Conservation (phyloP, 176 grass and related monocot genomes). For the Eleusine coracana region DNA sequence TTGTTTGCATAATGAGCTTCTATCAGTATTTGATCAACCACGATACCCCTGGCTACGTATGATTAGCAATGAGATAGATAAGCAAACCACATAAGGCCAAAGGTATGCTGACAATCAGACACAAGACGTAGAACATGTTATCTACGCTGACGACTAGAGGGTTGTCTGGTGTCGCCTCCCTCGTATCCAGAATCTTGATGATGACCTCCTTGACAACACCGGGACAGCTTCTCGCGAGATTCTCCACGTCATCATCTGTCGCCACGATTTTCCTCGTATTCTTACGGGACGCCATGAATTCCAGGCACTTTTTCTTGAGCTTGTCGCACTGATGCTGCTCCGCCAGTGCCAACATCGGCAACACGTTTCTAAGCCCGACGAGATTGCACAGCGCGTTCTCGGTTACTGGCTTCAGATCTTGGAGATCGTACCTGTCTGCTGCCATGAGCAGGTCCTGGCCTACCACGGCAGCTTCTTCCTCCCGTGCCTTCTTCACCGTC, state of each 20-base stretch:
- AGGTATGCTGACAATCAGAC: neutral
- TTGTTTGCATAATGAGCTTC: no score
- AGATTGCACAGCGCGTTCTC: neutral
- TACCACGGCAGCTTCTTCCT: neutral
- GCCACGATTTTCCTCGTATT: neutral
- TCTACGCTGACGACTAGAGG: neutral
- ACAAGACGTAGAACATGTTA: neutral
- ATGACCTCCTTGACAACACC: neutral
- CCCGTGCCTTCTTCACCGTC: neutral
- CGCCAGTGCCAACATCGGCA: neutral
- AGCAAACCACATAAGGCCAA: no score
- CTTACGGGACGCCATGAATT: neutral
- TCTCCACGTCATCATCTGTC: neutral
- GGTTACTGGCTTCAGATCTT: neutral
- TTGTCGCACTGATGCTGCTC: neutral
- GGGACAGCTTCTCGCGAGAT: neutral
- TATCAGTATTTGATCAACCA: no score
- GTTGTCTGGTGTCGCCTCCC: neutral
- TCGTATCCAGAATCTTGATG: neutral
- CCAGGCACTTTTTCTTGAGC: conserved; percentile 11
- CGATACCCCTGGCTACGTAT: no score
- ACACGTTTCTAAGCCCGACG: neutral
- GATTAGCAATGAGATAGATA: no score
- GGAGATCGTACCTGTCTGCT: neutral
- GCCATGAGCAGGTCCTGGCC: neutral